A percentile compares a stretch with the other conserved stretches of the same genome.
Evolutionary conservation across 2,329 filamentous ascomycete species (phyloP).

Genomic region (Alternaria ethzedia): DNA sequence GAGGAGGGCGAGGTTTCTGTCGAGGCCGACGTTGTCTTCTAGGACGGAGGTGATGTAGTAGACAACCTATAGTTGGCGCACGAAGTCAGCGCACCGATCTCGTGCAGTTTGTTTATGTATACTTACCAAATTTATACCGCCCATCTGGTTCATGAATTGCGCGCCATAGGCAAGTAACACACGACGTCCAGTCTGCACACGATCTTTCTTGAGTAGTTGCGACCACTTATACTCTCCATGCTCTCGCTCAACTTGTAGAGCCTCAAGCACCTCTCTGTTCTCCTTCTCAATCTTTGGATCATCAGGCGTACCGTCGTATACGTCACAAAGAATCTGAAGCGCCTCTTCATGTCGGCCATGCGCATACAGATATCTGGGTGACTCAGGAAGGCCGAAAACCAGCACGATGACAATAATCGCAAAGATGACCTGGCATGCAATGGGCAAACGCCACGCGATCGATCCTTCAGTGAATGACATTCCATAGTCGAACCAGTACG

Average conservation of each 20-base stretch:
- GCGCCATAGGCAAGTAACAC: slow-evolving; percentile 50
- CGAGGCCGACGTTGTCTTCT: slow-evolving; percentile 55
- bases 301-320: slow-evolving; percentile 56
- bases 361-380: slow-evolving; percentile 35
- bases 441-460: slow-evolving; percentile 56
- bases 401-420: slow-evolving; percentile 51
- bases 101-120: too few species aligned
- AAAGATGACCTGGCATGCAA: slow-evolving; percentile 55
- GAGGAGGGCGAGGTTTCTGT: slow-evolving; percentile 53
- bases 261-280: slow-evolving; percentile 53
- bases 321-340: slow-evolving; percentile 56
- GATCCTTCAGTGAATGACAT: slow-evolving; percentile 51
- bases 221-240: slow-evolving; percentile 50
- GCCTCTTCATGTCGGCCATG: slow-evolving; percentile 55
- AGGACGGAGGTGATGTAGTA: slow-evolving; percentile 55
- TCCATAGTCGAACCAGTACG: slow-evolving; percentile 52
- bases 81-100: too few species aligned
- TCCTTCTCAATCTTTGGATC: slow-evolving; percentile 60
- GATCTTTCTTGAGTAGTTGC: slow-evolving; percentile 48
- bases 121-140: too few species aligned
- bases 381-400: slow-evolving; percentile 47
- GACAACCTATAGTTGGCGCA: too few species aligned
- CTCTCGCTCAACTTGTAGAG: slow-evolving; percentile 44
- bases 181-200: slow-evolving; percentile 49
- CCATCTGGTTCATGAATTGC: slow-evolving; percentile 51